Percentiles rank a stretch among this genome's conserved stretches.
Conservation (phyloP, 2,329 filamentous ascomycete species). For the Exophiala sideris region DNA sequence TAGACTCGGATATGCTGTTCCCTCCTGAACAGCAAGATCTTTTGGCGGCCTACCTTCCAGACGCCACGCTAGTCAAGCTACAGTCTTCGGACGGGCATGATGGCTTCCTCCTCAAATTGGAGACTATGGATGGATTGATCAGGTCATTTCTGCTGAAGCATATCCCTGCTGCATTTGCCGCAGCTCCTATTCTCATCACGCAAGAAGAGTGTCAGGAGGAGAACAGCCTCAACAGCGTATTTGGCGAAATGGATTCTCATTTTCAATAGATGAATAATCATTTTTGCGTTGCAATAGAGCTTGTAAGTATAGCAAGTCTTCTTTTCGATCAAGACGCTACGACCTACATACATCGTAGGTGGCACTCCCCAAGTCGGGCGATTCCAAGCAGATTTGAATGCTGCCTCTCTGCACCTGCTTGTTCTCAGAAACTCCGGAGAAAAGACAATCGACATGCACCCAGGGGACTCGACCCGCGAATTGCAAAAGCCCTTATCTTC, state of each 20-base stretch:
- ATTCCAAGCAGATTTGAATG: neutral
- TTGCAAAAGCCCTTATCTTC: neutral
- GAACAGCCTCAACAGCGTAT: neutral
- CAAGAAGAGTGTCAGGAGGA: neutral
- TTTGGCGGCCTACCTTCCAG: slow-evolving; percentile 73
- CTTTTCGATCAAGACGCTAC: too few species aligned
- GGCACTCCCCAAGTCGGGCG: too few species aligned
- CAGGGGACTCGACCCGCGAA: neutral
- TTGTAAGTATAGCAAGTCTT: neutral
- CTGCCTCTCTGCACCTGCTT: neutral
- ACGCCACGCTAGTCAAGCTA: slow-evolving; percentile 76
- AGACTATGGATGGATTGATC: neutral
- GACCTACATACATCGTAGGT: too few species aligned
- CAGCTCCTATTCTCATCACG: neutral
- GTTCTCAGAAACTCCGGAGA: neutral
- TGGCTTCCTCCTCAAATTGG: slow-evolving; percentile 87
- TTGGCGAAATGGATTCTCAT: slow-evolving; percentile 1
- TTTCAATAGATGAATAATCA: neutral
- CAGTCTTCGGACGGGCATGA: slow-evolving; percentile 94
- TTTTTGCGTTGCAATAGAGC: neutral
- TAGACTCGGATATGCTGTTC: slow-evolving; percentile 92
- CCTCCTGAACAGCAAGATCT: slow-evolving; percentile 96
- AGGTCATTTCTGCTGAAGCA: neutral
- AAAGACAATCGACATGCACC: neutral
- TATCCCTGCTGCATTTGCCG: neutral